Base-by-base conservation (phyloP, 768 basidiomycete species). In the Russula foetens region DNA sequence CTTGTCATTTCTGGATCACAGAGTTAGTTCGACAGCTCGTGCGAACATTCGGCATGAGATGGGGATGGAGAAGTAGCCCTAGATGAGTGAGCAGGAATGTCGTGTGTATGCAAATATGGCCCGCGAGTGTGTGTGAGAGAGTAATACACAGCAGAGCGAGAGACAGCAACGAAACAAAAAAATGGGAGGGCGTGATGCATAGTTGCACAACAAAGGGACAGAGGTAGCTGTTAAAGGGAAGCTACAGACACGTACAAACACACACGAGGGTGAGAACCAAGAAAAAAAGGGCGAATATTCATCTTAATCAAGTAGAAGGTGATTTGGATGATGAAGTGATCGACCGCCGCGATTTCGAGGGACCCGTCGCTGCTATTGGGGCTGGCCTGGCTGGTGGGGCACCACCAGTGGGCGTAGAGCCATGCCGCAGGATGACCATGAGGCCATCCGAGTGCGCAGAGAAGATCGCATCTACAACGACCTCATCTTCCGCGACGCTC, bases 381-480 rank as follows among this genome's bases (percentile, higher is more conserved):
- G 38, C 2, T 11, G 35, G 41, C 12, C 19, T 51, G 26, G 47
- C 33, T 23, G 41, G 21, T 29, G 53, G 53, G 2, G 29, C 43
- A 7, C 29, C 24, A 2, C 35, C 59, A 45, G 62, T 29, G n/a
- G 50, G 35, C 9, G 67, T 56, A 39, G 72, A 69, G 38, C 80
- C 77, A 49, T 77, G 74, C 23, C 90, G 82, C 14, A 92, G 73
- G 65, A 92, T 88, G 63, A 90, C 86, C 75, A 92, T 82, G 58
- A 92, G 76, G 5, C 90, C 90, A 68, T 92, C 90, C 29, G 90
- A 91, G 69, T 91, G 90, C 5, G 86, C 89, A 35, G 88, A 89
- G 69, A 92, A 90, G 56, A 92, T 90, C 2, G 88, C 86, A 67
- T 91, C 90, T 14, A 91, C 87, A 33, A 76, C 65, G 55, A 85